These are phyloP conservation scores for Phytophthora nicotianae DNA, from an alignment of 352 stramenopile genomes.

Conservation along the genomic window DNA sequence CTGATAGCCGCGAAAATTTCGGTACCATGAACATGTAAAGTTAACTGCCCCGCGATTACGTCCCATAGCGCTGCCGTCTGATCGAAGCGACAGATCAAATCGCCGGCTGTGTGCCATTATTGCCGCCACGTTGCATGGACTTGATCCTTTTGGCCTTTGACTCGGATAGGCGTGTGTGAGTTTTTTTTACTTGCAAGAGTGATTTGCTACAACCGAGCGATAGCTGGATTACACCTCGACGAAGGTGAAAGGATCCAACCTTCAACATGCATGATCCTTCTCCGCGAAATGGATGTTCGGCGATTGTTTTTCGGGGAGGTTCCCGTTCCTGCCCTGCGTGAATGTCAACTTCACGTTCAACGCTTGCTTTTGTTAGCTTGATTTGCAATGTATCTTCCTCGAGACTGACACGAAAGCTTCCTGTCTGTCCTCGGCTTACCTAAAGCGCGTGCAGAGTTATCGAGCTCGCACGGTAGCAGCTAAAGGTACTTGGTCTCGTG, in stretches of 20 bases:
- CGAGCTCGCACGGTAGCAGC: neutral
- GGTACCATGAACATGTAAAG: neutral
- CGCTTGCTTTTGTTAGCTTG: neutral
- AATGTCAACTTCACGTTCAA: constrained; percentile 20
- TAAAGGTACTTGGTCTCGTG: neutral
- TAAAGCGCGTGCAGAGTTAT: no score
- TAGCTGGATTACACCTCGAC: constrained; percentile 17
- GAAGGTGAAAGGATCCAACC: constrained; percentile 4
- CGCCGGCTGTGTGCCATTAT: constrained; percentile 23
- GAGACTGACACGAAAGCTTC: no score
- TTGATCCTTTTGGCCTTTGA: constrained; percentile 28
- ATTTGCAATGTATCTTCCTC: no score
- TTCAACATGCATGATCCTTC: constrained; percentile 33
- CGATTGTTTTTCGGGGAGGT: neutral
- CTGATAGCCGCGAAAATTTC: constrained; percentile 21
- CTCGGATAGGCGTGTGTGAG: constrained; percentile 19
- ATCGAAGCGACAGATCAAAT: constrained; percentile 34
- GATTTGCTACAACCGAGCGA: constrained; percentile 37
- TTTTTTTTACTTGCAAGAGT: constrained; percentile 18
- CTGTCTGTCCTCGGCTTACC: no score
- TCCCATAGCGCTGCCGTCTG: constrained; percentile 9
- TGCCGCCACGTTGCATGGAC: constrained; percentile 28
- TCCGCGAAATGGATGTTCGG: neutral
- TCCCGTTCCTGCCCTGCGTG: neutral
- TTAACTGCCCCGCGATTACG: constrained; percentile 16